phyloP scores from a whole-genome alignment of 148 eudicot genomes.

The Rhododendron ferrugineum region DNA sequence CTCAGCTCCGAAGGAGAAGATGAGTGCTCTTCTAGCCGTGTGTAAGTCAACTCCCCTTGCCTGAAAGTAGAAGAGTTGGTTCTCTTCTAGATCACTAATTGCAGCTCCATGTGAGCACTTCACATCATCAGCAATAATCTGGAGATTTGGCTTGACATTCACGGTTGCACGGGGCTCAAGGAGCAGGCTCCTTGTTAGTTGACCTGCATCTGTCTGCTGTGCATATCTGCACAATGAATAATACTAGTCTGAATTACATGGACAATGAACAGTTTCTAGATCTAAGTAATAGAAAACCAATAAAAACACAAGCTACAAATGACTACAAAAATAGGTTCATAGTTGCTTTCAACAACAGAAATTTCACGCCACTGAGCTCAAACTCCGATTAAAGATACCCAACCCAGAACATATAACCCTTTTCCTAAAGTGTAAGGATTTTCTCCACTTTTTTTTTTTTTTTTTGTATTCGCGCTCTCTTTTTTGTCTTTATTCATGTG shows the following conservation, averaged over 20 bases:
- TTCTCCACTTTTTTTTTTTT: neutral
- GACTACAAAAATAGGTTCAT: neutral
- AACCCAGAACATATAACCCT: neutral
- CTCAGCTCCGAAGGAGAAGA: conserved; percentile 79
- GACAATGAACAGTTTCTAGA: neutral
- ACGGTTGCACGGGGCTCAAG: conserved; percentile 88
- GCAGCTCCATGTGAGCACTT: conserved; percentile 97
- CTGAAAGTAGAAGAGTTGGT: conserved; percentile 80
- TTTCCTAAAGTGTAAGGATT: neutral
- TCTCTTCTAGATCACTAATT: conserved; percentile 78
- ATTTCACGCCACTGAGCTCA: neutral
- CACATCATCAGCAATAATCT: conserved; percentile 89
- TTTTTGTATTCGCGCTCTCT: neutral
- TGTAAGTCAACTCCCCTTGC: conserved; percentile 78
- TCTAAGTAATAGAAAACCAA: neutral
- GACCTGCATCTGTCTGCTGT: conserved; percentile 94
- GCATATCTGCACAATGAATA: conserved; percentile 47
- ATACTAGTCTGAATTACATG: neutral
- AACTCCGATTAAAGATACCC: neutral
- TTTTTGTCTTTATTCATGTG: neutral
- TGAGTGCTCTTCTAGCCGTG: conserved; percentile 77
- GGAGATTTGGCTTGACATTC: conserved; percentile 82
- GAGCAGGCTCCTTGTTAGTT: conserved; percentile 81
- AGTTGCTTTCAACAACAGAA: neutral
- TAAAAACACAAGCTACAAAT: neutral